Conservation (phyloP, 2,329 filamentous ascomycete species). For the Raffaelea albimanens region DNA sequence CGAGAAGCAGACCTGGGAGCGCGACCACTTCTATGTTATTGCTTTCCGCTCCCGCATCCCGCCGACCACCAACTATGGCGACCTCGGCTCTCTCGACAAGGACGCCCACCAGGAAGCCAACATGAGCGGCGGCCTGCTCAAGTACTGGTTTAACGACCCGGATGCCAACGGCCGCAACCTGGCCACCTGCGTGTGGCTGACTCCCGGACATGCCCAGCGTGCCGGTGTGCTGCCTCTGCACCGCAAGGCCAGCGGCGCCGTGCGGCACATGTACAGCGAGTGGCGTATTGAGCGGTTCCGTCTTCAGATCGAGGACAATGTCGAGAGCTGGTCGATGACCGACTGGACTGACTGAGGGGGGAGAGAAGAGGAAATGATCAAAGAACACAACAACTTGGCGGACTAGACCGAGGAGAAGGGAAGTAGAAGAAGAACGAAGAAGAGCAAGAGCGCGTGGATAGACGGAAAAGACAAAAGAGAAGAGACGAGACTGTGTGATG, state of each 20-base stretch:
- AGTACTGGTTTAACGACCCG: slow-evolving; percentile 80
- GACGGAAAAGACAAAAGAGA: not conserved
- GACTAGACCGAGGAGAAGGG: not conserved
- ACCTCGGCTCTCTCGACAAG: slow-evolving; percentile 65
- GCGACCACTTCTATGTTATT: slow-evolving; percentile 69
- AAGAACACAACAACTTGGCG: no score
- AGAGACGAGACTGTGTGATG: not conserved
- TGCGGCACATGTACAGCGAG: slow-evolving; percentile 52
- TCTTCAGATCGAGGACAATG: slow-evolving; percentile 58
- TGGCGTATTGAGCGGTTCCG: slow-evolving; percentile 63
- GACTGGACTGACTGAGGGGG: slow-evolving; percentile 38
- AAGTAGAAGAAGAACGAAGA: not conserved
- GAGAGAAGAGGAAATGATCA: no score
- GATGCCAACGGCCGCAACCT: slow-evolving; percentile 65
- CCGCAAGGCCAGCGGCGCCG: slow-evolving; percentile 55
- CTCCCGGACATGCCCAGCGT: slow-evolving; percentile 46
- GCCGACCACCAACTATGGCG: slow-evolving; percentile 53
- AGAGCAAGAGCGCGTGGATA: not conserved
- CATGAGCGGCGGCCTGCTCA: slow-evolving; percentile 70
- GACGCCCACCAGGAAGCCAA: slow-evolving; percentile 74
- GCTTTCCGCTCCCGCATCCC: slow-evolving; percentile 71
- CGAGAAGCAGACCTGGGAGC: slow-evolving; percentile 43
- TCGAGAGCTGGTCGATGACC: slow-evolving; percentile 52
- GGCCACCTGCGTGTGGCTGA: slow-evolving; percentile 67
- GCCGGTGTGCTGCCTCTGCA: slow-evolving; percentile 53